Conservation (phyloP, 768 basidiomycete species). For the Tremella fuciformis region DNA sequence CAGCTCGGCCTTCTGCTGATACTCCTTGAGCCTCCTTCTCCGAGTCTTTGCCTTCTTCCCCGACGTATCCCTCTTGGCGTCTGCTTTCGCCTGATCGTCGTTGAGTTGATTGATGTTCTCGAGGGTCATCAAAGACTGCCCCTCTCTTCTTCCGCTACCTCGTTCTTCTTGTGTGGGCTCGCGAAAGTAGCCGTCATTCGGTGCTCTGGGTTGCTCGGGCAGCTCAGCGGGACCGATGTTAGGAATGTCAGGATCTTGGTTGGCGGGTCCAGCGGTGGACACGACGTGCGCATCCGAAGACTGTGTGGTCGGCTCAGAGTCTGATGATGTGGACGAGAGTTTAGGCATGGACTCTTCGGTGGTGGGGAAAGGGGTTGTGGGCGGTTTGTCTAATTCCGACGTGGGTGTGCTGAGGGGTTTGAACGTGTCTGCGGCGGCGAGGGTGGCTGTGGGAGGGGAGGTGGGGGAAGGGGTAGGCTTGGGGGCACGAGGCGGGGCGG, state of each 20-base stretch:
- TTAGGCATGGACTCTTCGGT: too few species aligned
- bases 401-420: too few species aligned
- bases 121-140: neutral
- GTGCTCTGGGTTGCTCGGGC: neutral
- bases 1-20: conserved; percentile 19
- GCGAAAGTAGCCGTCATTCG: conserved; percentile 12
- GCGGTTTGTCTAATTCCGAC: too few species aligned
- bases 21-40: conserved; percentile 2
- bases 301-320: too few species aligned
- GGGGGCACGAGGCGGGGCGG: too few species aligned
- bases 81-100: conserved; percentile 5
- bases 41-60: neutral
- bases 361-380: too few species aligned
- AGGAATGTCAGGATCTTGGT: conserved; percentile 41
- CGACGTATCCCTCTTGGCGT: conserved; percentile 8
- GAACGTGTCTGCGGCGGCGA: too few species aligned
- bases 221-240: conserved; percentile 17
- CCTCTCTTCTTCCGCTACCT: conserved; percentile 11
- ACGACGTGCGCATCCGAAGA: neutral
- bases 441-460: too few species aligned
- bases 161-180: conserved; percentile 22
- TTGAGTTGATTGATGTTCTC: neutral
- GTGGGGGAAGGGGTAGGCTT: too few species aligned
- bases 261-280: conserved; percentile 27
- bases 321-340: too few species aligned